phyloP scores from a whole-genome alignment of 192 early-diverging fungal genomes.

The Coemansia sp. region DNA sequence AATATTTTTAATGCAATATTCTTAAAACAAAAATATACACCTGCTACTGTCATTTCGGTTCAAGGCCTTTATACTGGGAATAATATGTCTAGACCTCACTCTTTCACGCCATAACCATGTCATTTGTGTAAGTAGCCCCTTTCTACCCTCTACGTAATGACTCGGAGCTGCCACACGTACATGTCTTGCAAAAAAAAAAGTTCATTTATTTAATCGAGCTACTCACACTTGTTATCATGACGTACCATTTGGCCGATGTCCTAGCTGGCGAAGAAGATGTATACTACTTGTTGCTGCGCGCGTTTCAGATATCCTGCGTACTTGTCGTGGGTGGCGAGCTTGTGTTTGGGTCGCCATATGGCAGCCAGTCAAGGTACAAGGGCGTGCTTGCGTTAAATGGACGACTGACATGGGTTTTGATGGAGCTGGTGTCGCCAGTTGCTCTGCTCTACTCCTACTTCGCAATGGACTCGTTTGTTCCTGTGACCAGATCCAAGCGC shows the following conservation, averaged over 20 bases:
- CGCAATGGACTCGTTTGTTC: neutral
- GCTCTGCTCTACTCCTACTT: constrained; percentile 21
- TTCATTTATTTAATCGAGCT: neutral
- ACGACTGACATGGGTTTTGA: constrained; percentile 32
- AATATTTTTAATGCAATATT: neutral
- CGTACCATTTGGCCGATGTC: neutral
- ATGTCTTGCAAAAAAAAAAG: neutral
- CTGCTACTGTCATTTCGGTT: neutral
- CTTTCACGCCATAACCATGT: neutral
- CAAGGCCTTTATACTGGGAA: neutral
- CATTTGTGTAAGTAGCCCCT: neutral
- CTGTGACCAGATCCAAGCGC: neutral
- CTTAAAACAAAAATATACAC: neutral
- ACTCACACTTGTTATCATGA: neutral
- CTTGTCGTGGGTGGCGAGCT: constrained; percentile 22
- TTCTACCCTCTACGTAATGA: neutral
- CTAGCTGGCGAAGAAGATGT: constrained; percentile 9
- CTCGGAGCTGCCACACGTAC: neutral
- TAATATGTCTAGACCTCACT: neutral
- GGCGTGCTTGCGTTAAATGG: constrained; percentile 32
- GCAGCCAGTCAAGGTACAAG: constrained; percentile 42
- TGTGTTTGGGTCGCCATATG: constrained; percentile 48
- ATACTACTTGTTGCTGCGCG: constrained; percentile 15
- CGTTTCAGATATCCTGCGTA: constrained; percentile 17
- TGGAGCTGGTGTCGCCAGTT: constrained; percentile 49